Conservation (phyloP, 495 filamentous ascomycete species). For the Hyaloscypha finlandica region DNA sequence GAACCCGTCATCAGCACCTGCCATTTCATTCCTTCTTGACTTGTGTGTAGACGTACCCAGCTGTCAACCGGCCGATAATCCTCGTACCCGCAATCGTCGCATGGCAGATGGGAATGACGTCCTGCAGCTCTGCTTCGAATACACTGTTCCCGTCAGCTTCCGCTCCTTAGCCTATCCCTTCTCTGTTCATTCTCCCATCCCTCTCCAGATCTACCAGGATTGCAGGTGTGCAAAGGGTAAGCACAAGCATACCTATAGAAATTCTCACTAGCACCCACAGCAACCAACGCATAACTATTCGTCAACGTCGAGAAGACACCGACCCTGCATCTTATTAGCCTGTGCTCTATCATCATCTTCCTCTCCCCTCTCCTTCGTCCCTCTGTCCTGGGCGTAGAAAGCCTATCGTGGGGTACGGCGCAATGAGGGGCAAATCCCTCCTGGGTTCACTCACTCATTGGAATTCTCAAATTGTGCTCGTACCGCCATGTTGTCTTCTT, state of each 20-base stretch:
- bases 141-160: constrained; percentile 48
- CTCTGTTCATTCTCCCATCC: neutral
- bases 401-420: constrained; percentile 18
- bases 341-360: too few relatives aligned
- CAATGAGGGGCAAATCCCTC: constrained; percentile 20
- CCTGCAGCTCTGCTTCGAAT: constrained; percentile 96
- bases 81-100: constrained; percentile 96
- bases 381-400: neutral
- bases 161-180: neutral
- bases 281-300: constrained; percentile 92
- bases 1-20: constrained; percentile 31
- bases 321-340: constrained; percentile 58
- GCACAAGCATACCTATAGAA: constrained; percentile 72
- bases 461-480: constrained; percentile 96
- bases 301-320: constrained; percentile 96
- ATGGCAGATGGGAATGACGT: constrained; percentile 96
- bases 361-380: neutral
- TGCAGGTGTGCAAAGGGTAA: neutral
- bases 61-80: constrained; percentile 92
- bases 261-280: constrained; percentile 93
- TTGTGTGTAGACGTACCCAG: constrained; percentile 64
- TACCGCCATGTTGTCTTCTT: constrained; percentile 63
- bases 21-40: constrained; percentile 6
- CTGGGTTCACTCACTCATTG: constrained; percentile 73
- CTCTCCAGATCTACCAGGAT: neutral